phyloP scores from a whole-genome alignment of 2,329 filamentous ascomycete species.

The Penicillium sp. region DNA sequence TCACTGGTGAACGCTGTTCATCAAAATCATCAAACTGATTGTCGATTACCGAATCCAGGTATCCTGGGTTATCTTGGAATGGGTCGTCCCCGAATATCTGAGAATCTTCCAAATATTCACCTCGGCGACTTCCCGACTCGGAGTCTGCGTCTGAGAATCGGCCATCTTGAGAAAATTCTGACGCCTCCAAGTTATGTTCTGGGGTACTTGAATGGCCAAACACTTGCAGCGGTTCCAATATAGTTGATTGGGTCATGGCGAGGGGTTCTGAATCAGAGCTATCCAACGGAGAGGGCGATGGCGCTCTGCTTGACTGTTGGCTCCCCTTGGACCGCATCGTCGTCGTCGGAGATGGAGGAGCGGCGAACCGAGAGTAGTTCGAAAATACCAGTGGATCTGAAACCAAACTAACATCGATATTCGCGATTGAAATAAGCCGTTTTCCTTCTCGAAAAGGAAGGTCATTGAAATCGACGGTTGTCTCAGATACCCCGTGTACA shows the following conservation, averaged over 20 bases:
- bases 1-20: constrained; percentile 24
- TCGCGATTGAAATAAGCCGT: constrained; percentile 46
- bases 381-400: constrained; percentile 52
- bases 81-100: constrained; percentile 32
- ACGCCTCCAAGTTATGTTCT: constrained; percentile 26
- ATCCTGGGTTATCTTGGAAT: constrained; percentile 38
- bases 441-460: constrained; percentile 37
- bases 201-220: background rate
- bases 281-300: constrained; percentile 28
- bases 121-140: constrained; percentile 32
- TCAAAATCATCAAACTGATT: constrained; percentile 37
- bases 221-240: constrained; percentile 33
- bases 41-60: constrained; percentile 41
- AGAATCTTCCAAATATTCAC: constrained; percentile 28
- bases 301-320: constrained; percentile 28
- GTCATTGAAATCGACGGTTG: constrained; percentile 15
- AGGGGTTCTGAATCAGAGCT: constrained; percentile 29
- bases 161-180: constrained; percentile 38
- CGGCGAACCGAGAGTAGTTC: constrained; percentile 42
- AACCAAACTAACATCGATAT: constrained; percentile 48
- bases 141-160: constrained; percentile 45
- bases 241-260: constrained; percentile 40
- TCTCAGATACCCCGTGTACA: constrained; percentile 33
- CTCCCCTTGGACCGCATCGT: constrained; percentile 36
- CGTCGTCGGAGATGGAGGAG: constrained; percentile 34